A percentile compares a stretch with the other conserved stretches of the same genome.
Conservation (phyloP, 2,329 filamentous ascomycete species). For the Beauveria rudraprayagi region DNA sequence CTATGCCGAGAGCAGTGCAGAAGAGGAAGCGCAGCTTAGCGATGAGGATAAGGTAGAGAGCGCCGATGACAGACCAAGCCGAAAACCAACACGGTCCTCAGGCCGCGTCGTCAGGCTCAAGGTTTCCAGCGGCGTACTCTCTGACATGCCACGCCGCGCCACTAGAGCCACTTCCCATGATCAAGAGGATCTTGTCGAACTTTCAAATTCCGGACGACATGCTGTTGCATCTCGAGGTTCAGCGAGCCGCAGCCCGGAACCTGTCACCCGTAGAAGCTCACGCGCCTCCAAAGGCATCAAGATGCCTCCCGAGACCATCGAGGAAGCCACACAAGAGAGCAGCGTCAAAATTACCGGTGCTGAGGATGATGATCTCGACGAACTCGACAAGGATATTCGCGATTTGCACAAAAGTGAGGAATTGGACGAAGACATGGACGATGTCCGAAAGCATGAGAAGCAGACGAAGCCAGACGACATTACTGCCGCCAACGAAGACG, state of each 20-base stretch:
- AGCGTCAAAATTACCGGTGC: slow-evolving; percentile 21
- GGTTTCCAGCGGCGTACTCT: slow-evolving; percentile 23
- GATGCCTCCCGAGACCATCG: slow-evolving; percentile 38
- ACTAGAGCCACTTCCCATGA: slow-evolving; percentile 50
- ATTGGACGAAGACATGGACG: slow-evolving; percentile 22
- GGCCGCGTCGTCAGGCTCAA: slow-evolving; percentile 39
- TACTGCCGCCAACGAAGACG: slow-evolving; percentile 19
- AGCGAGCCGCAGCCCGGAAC: slow-evolving; percentile 49
- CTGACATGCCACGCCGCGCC: slow-evolving; percentile 32
- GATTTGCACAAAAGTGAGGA: slow-evolving; percentile 22
- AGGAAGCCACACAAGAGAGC: slow-evolving; percentile 48
- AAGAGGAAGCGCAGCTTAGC: slow-evolving; percentile 26
- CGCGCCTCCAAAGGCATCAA: slow-evolving; percentile 45
- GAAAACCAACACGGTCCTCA: slow-evolving; percentile 18
- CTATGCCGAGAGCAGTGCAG: slow-evolving; percentile 40
- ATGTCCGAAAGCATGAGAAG: slow-evolving; percentile 17
- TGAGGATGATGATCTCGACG: slow-evolving; percentile 27
- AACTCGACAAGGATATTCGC: slow-evolving; percentile 30
- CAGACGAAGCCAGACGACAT: slow-evolving; percentile 16
- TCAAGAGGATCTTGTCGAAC: slow-evolving; percentile 46
- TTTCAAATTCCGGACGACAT: slow-evolving; percentile 55
- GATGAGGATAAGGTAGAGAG: slow-evolving; percentile 23
- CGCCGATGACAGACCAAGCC: slow-evolving; percentile 20
- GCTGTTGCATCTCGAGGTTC: slow-evolving; percentile 41
- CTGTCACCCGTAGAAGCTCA: slow-evolving; percentile 36